Conservation (phyloP, 768 basidiomycete genomes). For the Psilocybe cubensis region DNA sequence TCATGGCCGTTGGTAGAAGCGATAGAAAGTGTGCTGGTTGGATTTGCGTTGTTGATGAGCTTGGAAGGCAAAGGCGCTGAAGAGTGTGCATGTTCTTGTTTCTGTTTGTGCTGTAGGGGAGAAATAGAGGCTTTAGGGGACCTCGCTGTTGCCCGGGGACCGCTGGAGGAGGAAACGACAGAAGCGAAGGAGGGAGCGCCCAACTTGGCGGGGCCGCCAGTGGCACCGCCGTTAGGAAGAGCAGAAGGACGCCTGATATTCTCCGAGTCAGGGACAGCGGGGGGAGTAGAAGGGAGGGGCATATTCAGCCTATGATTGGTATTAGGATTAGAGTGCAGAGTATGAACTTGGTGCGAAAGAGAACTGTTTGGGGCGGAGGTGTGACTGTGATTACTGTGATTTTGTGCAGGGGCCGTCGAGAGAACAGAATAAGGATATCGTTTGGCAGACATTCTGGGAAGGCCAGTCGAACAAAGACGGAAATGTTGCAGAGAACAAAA, state of each 20-base stretch:
- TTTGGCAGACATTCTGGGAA: constrained; percentile 9
- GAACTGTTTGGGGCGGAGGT: constrained; percentile 6
- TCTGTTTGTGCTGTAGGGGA: constrained; percentile 14
- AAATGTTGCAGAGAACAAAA: constrained; percentile 14
- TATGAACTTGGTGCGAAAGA: constrained; percentile 2
- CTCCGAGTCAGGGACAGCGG: background rate
- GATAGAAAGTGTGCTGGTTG: background rate
- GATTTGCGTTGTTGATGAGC: background rate
- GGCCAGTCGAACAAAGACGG: constrained; percentile 6
- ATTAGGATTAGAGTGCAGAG: constrained; percentile 15
- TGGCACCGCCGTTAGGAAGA: constrained; percentile 3
- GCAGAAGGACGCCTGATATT: background rate
- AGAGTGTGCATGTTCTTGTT: constrained; percentile 23
- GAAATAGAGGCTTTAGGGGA: constrained; percentile 15
- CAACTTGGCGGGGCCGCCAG: constrained; percentile 6
- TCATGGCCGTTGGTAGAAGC: constrained; percentile 5
- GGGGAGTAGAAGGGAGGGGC: constrained; percentile 14
- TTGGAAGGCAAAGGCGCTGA: constrained; percentile 4
- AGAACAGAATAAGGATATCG: constrained; percentile 8
- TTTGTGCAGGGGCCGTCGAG: constrained; percentile 12
- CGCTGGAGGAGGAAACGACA: constrained; percentile 13
- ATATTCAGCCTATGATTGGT: constrained; percentile 17
- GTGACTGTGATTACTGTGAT: constrained; percentile 16
- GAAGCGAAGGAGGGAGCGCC: constrained; percentile 19
- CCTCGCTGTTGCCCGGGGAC: constrained; percentile 7